Conservation (phyloP, 2,329 filamentous ascomycete species). For the Plectosphaerella plurivora region DNA sequence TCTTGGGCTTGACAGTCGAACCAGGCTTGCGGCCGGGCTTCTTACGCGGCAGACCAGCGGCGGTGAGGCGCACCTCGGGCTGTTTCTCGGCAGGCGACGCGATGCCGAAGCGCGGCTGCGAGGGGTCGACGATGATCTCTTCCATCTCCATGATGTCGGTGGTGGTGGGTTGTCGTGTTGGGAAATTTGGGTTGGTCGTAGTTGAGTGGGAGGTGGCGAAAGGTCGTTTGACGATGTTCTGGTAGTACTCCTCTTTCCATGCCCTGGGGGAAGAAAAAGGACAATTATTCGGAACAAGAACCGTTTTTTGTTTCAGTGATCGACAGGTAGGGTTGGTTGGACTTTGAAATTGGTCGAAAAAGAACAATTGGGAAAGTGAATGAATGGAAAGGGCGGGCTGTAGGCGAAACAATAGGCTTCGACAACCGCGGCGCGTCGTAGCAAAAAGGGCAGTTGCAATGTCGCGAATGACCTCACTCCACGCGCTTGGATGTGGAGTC, state of each 20-base stretch:
- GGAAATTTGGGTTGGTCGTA: slow-evolving; percentile 43
- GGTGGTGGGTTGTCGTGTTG: slow-evolving; percentile 20
- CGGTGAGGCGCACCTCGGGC: slow-evolving; percentile 35
- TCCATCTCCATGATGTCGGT: slow-evolving; percentile 36
- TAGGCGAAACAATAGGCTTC: neutral
- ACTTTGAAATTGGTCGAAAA: neutral
- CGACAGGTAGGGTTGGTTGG: neutral
- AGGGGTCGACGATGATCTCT: slow-evolving; percentile 43
- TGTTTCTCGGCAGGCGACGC: slow-evolving; percentile 16
- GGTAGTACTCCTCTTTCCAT: slow-evolving; percentile 14
- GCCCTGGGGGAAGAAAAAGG: neutral
- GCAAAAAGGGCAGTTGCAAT: neutral
- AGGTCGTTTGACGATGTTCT: slow-evolving; percentile 42
- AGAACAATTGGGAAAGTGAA: neutral
- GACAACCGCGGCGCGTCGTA: neutral
- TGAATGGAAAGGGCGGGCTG: neutral
- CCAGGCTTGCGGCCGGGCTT: slow-evolving; percentile 64
- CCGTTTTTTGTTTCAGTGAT: too few relatives aligned
- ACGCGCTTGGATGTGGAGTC: too few relatives aligned
- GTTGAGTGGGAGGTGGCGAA: slow-evolving; percentile 43
- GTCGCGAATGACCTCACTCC: slow-evolving; percentile 14
- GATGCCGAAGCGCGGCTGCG: slow-evolving; percentile 27
- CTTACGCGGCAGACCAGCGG: slow-evolving; percentile 55
- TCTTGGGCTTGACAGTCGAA: slow-evolving; percentile 42
- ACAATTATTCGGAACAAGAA: neutral